Evolutionary conservation across 176 grass and related monocot species (phyloP), one percentile per base, ranked within the genome.

Genomic region (Themeda triandra): DNA sequence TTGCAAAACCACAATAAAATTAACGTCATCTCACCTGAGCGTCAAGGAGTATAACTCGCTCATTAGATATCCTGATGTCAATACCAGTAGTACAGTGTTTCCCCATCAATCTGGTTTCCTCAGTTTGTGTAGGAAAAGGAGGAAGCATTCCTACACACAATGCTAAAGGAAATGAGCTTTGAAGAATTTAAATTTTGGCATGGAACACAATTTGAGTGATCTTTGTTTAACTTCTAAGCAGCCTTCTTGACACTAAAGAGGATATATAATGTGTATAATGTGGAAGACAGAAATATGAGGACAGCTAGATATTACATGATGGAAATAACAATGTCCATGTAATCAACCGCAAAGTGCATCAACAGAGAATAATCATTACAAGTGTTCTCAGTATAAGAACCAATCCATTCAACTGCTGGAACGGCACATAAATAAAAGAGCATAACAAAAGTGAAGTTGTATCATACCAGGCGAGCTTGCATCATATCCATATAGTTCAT

Each of bases 21-120:
- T 70, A 85, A 37, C 13, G 67, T 25, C 25, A 9, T 53, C 51
- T 85, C 69, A 98, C 96, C 92, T 98, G 96, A 39, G 87, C 79
- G 78, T 98, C 96, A 45, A 98, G 92, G 32, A 98, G 96, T 90
- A 98, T 95, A 58, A 95, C 76, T 18, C 96, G 89, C 80, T 98
- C 96, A 65, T 94, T 82, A 83, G 96, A 98, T 80, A 95, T 87
- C 87, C 93, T 93, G 82, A 98, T 85, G 80, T 98, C 96, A 87
- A 98, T 87, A 65, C 93, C 96, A 51, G 82, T 46, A 77, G 93
- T 95, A 59, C 93, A 95, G 80, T 98, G 91, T 75, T 93, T 98
- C 35, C 89, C 89, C 85, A 83, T 86, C 27, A 88, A 86, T 92
- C 77, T 98, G 71, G 65, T 88, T 80, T 98, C 96, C 80, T 98